These are phyloP conservation scores for Arabis alpina DNA, from an alignment of 345 rosid species.

Conservation along the genomic window DNA sequence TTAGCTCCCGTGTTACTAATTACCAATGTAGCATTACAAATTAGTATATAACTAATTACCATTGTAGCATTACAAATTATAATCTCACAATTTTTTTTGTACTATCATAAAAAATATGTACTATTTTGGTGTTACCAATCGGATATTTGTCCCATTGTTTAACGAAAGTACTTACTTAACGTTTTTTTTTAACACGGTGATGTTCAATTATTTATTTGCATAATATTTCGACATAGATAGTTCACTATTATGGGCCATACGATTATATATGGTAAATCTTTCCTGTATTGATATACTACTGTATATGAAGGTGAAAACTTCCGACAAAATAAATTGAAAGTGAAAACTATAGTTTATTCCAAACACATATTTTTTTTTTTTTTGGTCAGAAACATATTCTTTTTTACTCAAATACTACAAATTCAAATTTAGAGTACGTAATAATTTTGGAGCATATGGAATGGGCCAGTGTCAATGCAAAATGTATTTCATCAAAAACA, in stretches of 20 bases:
- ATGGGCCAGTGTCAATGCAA: constrained; percentile 24
- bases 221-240: constrained; percentile 6
- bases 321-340: constrained; percentile 29
- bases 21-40: too few relatives aligned
- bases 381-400: constrained; percentile 22
- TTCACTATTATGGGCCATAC: constrained; percentile 10
- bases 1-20: too few relatives aligned
- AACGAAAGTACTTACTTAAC: background rate
- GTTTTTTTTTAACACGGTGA: constrained; percentile 14
- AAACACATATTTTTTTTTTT: constrained; percentile 28
- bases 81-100: too few relatives aligned
- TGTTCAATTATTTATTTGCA: constrained; percentile 27
- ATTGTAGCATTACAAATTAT: too few relatives aligned
- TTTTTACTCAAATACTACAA: constrained; percentile 12
- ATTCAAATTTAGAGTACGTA: constrained; percentile 21
- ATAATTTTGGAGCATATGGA: constrained; percentile 33
- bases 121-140: too few relatives aligned
- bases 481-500: constrained; percentile 32
- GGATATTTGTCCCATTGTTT: background rate
- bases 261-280: constrained; percentile 5
- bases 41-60: too few relatives aligned
- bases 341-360: constrained; percentile 35
- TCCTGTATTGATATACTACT: constrained; percentile 16
- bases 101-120: too few relatives aligned
- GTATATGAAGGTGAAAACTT: constrained; percentile 32